Base-by-base conservation (phyloP, 1,284 basidiomycete species). In the Phellinidium pouzarii region DNA sequence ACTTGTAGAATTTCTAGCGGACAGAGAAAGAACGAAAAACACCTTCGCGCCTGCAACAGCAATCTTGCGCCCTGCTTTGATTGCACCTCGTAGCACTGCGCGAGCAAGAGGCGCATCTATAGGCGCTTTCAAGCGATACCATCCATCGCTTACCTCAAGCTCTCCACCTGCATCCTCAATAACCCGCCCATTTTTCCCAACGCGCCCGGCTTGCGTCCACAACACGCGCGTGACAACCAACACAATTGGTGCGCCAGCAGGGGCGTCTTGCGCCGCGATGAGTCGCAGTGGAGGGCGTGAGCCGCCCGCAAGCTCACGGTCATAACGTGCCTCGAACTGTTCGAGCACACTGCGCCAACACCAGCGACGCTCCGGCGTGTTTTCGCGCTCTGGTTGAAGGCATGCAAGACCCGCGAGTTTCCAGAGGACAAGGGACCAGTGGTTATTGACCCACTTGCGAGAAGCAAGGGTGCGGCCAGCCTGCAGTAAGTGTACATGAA, bases 111-210 rank as follows among this genome's bases (percentile, higher is more conserved):
- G 78, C 11, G 74, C 71, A 65, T 98, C 94, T 4, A 92, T 72
- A 37, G 75, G 74, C 0, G 91, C 87, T 9, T 84, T 79, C 11
- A 99, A 76, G 29, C 82, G 74, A 63, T 99, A 99, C 96, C 95
- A 99, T 7, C 95, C 95, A 64, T 99, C 96, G 0, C 92, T 94
- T 11, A 99, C 72, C 66, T 96, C 94, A 4, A 94, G 69, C 55
- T 83, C 75, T 20, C 80, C 76, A 58, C 72, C 63, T 22, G 72
- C 29, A 47, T 57, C 53, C 11, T 26, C 14, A 19, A 49, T 41
- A 6, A 44, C 22, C 20, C 25, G 17, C n/a, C 47, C 46, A 26
- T 37, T 26, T 23, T 37, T 29, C 9, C 40, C 47, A 17, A 43
- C 9, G 17, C 17, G 23, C 62, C 78, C 70, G 0, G 78, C 73